Base-by-base conservation (phyloP, 2,329 filamentous ascomycete genomes). In the Zymoseptoria ardabiliae region DNA sequence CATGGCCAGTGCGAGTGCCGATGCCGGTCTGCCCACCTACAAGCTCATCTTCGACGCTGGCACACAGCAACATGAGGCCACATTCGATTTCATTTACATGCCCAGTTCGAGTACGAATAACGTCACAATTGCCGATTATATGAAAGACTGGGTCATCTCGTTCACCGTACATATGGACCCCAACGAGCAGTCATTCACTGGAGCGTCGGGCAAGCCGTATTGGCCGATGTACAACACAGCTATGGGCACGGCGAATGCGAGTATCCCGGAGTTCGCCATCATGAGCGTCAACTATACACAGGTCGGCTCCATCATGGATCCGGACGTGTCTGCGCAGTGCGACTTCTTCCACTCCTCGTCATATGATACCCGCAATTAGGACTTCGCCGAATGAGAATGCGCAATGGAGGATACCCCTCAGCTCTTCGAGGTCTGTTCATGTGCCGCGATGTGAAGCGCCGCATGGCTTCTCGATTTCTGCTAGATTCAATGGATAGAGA, bases 31-130 rank as follows among this genome's bases (percentile, higher is more conserved):
- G 19, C 62, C 59, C 21, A 58, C 63, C 57, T 69, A 67, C 61
- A 69, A 63, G 50, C 65, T 67, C 49, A 64, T 55, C 20, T 63
- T 68, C 54, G 61, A 58, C 11, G 63, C 63, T 25, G 65, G 64
- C 17, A 58, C 20, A 21, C 19, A 66, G 53, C 58, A 61, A 8
- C 64, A 66, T 53, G 63, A 58, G 45, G 57, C 64, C 10, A 65
- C 62, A 7, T 58, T 58, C 20, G 58, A 62, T 1, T 35, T n/a
- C 8, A 45, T 45, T 4, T 45, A 45, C 35, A 17, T n/a, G 35
- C 35, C 35, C 35, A 45, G 35, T 13, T 45, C 35, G 35, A 45
- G 35, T 17, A 60, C 63, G 20, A 64, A 57, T 28, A 65, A 65
- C 57, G 41, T 53, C 21, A 64, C 62, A 2, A 56, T 64, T 28